These are phyloP conservation scores for Pseudogymnoascus sp. DNA, from an alignment of 2,329 filamentous ascomycete genomes.

Conservation along the genomic window DNA sequence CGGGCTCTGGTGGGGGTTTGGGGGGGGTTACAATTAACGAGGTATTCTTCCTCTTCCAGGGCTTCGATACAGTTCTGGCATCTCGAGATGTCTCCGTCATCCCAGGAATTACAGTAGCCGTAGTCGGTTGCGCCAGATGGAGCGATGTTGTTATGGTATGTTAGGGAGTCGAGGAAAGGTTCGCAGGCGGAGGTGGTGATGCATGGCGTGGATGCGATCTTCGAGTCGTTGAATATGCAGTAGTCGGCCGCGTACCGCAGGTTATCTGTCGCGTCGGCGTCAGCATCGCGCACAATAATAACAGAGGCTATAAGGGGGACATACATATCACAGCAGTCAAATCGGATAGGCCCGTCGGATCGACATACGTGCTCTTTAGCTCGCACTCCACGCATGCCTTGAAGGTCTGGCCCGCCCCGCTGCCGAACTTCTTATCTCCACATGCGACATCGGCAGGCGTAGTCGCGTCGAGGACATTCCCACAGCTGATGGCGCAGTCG, in stretches of 20 bases:
- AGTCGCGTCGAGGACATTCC: conserved; percentile 23
- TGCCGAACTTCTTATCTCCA: not conserved
- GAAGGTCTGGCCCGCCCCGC: conserved; percentile 20
- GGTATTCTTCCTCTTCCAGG: conserved; percentile 12
- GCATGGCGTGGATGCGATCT: conserved; percentile 21
- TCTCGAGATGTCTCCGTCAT: conserved; percentile 17
- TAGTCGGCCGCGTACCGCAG: conserved; percentile 23
- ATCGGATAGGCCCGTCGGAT: conserved; percentile 20
- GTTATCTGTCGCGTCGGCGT: conserved; percentile 21
- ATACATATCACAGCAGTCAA: conserved; percentile 26
- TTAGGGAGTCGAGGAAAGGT: conserved; percentile 20
- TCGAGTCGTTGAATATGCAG: conserved; percentile 22
- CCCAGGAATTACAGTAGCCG: conserved; percentile 22
- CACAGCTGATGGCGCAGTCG: conserved; percentile 25
- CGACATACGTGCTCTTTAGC: conserved; percentile 21
- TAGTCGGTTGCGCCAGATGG: conserved; percentile 19
- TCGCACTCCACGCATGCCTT: conserved; percentile 25
- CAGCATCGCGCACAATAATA: not conserved
- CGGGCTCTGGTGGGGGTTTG: not conserved
- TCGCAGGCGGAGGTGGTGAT: conserved; percentile 20
- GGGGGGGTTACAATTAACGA: conserved; percentile 18
- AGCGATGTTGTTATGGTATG: conserved; percentile 18
- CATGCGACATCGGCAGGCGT: conserved; percentile 22
- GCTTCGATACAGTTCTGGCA: conserved; percentile 17
- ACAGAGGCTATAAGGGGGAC: conserved; percentile 9